Evolutionary conservation across 768 basidiomycete genomes (phyloP), one percentile per base, ranked within the genome.

Genomic region (Auricularia sp.): DNA sequence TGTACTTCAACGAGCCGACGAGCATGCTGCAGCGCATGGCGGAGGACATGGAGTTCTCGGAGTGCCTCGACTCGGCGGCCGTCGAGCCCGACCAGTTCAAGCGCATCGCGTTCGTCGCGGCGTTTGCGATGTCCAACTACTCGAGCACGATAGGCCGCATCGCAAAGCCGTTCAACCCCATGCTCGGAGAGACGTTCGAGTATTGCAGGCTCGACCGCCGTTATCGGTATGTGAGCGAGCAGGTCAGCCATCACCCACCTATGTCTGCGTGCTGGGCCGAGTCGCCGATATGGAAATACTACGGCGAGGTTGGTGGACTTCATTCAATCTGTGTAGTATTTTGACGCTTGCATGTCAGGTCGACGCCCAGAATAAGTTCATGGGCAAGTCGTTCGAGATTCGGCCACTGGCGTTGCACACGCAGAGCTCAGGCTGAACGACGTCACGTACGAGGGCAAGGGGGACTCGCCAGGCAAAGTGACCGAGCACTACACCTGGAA

Each of bases 91-190:
- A 97, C 70, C 85, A 92, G 1, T 82, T 90, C 56, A 84, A 85
- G 63, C 84, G 95, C 3, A 84, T 97, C 61, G 94, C 93, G 2
- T 98, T 87, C 70, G 93, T 98, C 16, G 93, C 90, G 21, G 95
- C 93, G 1, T 98, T 98, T 74, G 95, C 94, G 2, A 97, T 97
- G 93, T 91, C 91, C 35, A 98, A 98, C 76, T 98, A 98, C 75
- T 93, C 91, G 1, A 93, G 91, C 29, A 98, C 95, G 2, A 91
- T 96, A 68, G 95, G 96, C 3, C 84, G 95, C 43, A 97, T 98
- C 67, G 95, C 95, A 12, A 97, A 98, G 74, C 95, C 94, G 1
- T 97, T 97, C 76, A 97, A 97, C 74, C 95, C 93, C 5, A 91
- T 96, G 86, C 83, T 97, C 64, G 84, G 87, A 70, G 95, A 98